Percentiles rank a stretch among this genome's conserved stretches.
Conservation (phyloP, 1,284 basidiomycete species). For the Abortiporus biennis region DNA sequence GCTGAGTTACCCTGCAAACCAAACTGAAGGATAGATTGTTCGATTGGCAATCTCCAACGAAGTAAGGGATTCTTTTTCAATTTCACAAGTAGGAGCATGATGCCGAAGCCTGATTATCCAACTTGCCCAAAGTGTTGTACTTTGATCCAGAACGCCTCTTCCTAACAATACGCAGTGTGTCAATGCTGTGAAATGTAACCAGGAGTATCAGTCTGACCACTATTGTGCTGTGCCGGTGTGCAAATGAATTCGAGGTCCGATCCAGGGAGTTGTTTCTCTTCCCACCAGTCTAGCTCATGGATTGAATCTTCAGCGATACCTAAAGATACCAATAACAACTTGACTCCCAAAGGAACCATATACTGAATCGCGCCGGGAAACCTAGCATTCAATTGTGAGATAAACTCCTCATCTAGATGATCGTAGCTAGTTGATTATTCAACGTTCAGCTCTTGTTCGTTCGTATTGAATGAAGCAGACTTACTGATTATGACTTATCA, state of each 20-base stretch:
- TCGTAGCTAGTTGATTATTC: conserved; percentile 22
- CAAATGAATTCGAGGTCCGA: conserved; percentile 21
- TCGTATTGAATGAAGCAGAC: conserved; percentile 7
- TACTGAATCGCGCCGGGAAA: conserved; percentile 16
- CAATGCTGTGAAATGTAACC: neutral
- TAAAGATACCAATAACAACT: conserved; percentile 19
- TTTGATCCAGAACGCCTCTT: conserved; percentile 21
- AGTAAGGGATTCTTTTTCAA: no score
- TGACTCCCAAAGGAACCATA: conserved; percentile 24
- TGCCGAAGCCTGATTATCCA: conserved; percentile 28
- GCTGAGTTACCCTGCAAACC: no score
- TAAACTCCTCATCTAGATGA: conserved; percentile 25
- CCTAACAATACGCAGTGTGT: conserved; percentile 14
- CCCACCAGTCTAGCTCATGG: conserved; percentile 29
- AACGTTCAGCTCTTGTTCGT: neutral
- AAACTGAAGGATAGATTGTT: no score
- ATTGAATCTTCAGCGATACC: conserved; percentile 22
- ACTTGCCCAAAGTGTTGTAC: conserved; percentile 26
- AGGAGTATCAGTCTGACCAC: conserved; percentile 18
- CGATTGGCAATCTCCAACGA: no score
- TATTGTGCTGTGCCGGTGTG: conserved; percentile 28
- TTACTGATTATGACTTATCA: conserved; percentile 30
- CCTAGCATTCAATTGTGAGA: conserved; percentile 16
- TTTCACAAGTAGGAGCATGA: no score
- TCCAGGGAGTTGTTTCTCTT: conserved; percentile 10